phyloP scores from a whole-genome alignment of 2,329 filamentous ascomycete species.

The Monosporascus sp. region DNA sequence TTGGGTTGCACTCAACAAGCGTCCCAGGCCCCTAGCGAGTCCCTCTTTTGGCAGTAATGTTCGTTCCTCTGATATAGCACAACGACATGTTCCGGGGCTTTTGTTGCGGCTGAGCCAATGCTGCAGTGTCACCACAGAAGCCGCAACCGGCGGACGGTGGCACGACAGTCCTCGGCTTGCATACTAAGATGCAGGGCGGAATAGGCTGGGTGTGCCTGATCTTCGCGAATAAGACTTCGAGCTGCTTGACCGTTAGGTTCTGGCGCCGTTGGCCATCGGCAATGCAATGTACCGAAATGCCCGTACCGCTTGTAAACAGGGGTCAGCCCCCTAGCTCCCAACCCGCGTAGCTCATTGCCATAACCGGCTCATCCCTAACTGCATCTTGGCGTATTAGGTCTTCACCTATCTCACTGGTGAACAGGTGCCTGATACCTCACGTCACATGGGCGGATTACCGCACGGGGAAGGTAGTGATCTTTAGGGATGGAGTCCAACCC shows the following conservation, averaged over 20 bases:
- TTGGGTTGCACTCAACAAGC: not conserved
- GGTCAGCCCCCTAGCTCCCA: too few species aligned
- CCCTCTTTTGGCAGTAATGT: not conserved
- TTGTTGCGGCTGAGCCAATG: not conserved
- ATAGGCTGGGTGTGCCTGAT: not conserved
- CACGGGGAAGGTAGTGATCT: not conserved
- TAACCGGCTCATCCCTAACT: not conserved
- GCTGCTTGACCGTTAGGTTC: not conserved
- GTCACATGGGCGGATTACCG: not conserved
- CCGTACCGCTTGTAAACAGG: too few species aligned
- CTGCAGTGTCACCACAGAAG: not conserved
- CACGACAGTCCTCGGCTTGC: not conserved
- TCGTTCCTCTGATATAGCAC: not conserved
- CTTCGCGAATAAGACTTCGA: not conserved
- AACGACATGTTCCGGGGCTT: not conserved
- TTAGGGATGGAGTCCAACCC: not conserved
- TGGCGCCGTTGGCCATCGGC: not conserved
- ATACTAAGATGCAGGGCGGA: not conserved
- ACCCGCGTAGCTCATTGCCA: too few species aligned
- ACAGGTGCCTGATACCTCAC: not conserved
- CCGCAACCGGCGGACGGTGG: not conserved
- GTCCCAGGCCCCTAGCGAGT: not conserved
- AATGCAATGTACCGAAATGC: too few species aligned
- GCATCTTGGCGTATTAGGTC: not conserved
- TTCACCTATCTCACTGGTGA: not conserved